Evolutionary conservation across 768 basidiomycete species (phyloP), one percentile per base, ranked within the genome.

Genomic region (Xanthoconium stramineum): DNA sequence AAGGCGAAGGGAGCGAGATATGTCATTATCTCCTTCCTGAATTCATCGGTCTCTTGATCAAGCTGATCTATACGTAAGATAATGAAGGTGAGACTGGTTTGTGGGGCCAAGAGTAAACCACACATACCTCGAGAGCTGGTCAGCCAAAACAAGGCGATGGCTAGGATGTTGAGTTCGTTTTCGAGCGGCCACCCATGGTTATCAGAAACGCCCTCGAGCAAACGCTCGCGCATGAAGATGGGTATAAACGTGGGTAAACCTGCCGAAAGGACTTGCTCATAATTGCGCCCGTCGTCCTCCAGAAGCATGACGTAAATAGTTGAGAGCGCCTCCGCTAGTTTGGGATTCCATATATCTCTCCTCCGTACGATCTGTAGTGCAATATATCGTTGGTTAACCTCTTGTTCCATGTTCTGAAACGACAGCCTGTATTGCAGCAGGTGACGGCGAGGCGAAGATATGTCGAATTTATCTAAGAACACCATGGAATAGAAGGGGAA

Each of bases 271-370:
- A 83, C 71, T 56, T 80, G 82, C 48, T 72, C 72, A 38, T 74
- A 61, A 62, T 83, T 84, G 57, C 74, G 77, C 46, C 74, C 76
- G 51, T 76, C 79, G 29, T 82, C 78, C 58, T 85, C 83, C 33
- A 83, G 75, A 40, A 84, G 69, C 81, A 87, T 84, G 36, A 80
- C 65, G 62, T 80, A 84, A 50, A 81, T 76, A 0, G 76, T 76
- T 72, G 80, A 80, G 32, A 87, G 66, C 12, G 76, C 77, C 54
- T 80, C 76, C 0, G 69, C 72, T 10, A 82, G 64, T 15, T 60
- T 52, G 30, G 74, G 68, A 55, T 75, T 62, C 59, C 75, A 67
- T 30, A 78, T 53, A 3, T 68, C 64, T 5, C 70, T 69, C n/a
- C 58, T 61, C 20, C 75, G 76, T 66, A 85, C 74, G 50, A 76